These are phyloP conservation scores for Stenogyne calaminthoides DNA, from an alignment of 305 asterid genomes.

Conservation along the genomic window DNA sequence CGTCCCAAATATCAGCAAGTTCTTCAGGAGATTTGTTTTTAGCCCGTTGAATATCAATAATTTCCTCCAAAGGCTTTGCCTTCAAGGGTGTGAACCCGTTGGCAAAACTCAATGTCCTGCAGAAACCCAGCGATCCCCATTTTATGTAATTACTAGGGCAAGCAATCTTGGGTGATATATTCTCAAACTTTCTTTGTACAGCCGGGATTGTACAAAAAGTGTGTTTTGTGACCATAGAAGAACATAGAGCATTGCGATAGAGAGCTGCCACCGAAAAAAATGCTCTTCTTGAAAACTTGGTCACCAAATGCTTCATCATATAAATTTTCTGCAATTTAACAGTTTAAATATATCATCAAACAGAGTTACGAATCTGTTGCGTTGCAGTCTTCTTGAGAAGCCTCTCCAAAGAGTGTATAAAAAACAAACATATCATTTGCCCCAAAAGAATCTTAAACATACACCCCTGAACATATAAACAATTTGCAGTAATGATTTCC, in stretches of 20 bases:
- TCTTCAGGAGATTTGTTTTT: slow-evolving; percentile 70
- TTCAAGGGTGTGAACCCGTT: slow-evolving; percentile 73
- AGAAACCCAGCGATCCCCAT: slow-evolving; percentile 48
- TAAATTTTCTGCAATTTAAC: slow-evolving; percentile 42
- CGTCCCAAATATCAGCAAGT: slow-evolving; percentile 89
- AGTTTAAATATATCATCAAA: slow-evolving; percentile 10
- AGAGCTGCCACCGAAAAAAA: slow-evolving; percentile 34
- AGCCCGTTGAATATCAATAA: slow-evolving; percentile 76
- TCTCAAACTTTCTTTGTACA: slow-evolving; percentile 35
- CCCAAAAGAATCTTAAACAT: slow-evolving; percentile 5
- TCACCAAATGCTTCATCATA: slow-evolving; percentile 49
- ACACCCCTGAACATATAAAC: not conserved
- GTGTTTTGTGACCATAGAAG: slow-evolving; percentile 35
- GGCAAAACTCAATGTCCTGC: slow-evolving; percentile 71
- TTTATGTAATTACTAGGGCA: slow-evolving; percentile 44
- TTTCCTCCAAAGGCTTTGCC: slow-evolving; percentile 69
- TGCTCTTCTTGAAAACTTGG: slow-evolving; percentile 54
- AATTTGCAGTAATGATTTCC: not conserved
- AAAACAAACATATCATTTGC: not conserved
- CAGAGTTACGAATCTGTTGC: slow-evolving; percentile 3
- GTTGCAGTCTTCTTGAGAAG: slow-evolving; percentile 9
- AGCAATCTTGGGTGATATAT: slow-evolving; percentile 31
- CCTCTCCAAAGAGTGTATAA: not conserved
- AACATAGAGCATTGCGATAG: slow-evolving; percentile 31
- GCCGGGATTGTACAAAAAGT: slow-evolving; percentile 32